Evolutionary conservation across 495 filamentous ascomycete species (phyloP).

Genomic region (Tetracladium setigerum): DNA sequence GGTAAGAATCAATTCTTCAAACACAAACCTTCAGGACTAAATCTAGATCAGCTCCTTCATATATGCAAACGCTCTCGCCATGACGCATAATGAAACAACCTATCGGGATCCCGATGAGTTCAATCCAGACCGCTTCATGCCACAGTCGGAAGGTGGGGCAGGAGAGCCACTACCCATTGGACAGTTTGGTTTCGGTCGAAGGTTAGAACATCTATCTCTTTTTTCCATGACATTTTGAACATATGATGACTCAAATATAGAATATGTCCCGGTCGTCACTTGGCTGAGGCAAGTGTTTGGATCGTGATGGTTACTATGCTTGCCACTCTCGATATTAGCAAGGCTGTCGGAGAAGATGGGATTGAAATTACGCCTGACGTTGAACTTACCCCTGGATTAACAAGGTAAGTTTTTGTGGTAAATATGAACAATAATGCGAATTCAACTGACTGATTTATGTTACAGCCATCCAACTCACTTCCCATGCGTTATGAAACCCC

Average conservation of each 20-base stretch:
- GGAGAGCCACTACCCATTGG: slow-evolving; percentile 42
- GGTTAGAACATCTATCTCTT: slow-evolving; percentile 40
- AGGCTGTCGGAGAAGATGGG: slow-evolving; percentile 6
- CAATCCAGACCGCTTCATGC: slow-evolving; percentile 37
- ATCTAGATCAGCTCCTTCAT: slow-evolving; percentile 21
- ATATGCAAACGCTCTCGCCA: slow-evolving; percentile 39
- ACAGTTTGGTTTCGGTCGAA: slow-evolving; percentile 46
- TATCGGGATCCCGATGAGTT: slow-evolving; percentile 35
- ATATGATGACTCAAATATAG: slow-evolving; percentile 23
- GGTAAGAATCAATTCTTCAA: not conserved
- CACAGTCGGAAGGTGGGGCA: slow-evolving; percentile 33
- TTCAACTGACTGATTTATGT: not conserved
- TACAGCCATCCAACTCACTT: slow-evolving; percentile 5
- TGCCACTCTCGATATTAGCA: slow-evolving; percentile 8
- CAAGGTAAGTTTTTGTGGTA: not conserved
- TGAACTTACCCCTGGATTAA: slow-evolving; percentile 2
- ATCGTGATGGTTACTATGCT: slow-evolving; percentile 10
- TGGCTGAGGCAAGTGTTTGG: slow-evolving; percentile 12
- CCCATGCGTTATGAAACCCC: not conserved
- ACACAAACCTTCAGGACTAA: not conserved
- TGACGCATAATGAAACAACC: slow-evolving; percentile 31
- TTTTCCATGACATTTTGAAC: slow-evolving; percentile 41
- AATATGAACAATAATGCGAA: not conserved
- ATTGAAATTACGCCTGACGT: slow-evolving; percentile 6
- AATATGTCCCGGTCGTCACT: slow-evolving; percentile 11